Percentiles rank a stretch among this genome's conserved stretches.
Conservation (phyloP, 129 eudicot genomes). For the Tagetes patula region DNA sequence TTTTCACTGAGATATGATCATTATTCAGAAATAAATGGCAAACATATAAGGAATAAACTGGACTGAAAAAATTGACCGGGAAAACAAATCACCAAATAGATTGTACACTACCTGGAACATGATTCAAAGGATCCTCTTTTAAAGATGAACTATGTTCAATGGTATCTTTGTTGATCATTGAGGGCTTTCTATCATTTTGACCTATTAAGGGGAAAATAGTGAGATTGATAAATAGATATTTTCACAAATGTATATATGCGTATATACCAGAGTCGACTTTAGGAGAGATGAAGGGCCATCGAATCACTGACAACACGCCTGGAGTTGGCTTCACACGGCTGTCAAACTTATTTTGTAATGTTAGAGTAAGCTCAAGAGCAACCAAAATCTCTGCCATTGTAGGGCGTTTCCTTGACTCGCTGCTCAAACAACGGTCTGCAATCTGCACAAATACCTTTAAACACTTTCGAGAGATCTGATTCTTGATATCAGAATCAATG, state of each 20-base stretch:
- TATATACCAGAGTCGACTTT: neutral
- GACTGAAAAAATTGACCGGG: too few relatives aligned
- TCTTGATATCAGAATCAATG: slow-evolving; percentile 18
- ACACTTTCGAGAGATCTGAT: slow-evolving; percentile 21
- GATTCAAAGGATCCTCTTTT: too few relatives aligned
- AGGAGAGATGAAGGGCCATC: neutral
- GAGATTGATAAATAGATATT: neutral
- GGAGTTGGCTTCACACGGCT: neutral
- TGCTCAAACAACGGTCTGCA: slow-evolving; percentile 31
- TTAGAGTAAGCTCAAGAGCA: slow-evolving; percentile 31
- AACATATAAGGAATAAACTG: too few relatives aligned
- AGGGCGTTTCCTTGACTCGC: slow-evolving; percentile 34
- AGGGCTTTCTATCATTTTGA: neutral
- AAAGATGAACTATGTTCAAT: neutral
- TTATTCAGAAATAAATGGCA: too few relatives aligned
- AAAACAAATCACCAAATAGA: too few relatives aligned
- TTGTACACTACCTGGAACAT: too few relatives aligned
- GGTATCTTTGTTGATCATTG: neutral
- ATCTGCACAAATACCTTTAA: slow-evolving; percentile 23
- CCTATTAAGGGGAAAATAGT: neutral
- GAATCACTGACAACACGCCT: neutral
- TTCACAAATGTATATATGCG: neutral
- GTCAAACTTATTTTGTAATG: slow-evolving; percentile 7
- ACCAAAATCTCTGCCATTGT: slow-evolving; percentile 42
- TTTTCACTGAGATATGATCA: too few relatives aligned